Percentiles rank a stretch among this genome's conserved stretches.
Evolutionary conservation across 257 asterid genomes (phyloP).

Genomic region (Ballota nigra): DNA sequence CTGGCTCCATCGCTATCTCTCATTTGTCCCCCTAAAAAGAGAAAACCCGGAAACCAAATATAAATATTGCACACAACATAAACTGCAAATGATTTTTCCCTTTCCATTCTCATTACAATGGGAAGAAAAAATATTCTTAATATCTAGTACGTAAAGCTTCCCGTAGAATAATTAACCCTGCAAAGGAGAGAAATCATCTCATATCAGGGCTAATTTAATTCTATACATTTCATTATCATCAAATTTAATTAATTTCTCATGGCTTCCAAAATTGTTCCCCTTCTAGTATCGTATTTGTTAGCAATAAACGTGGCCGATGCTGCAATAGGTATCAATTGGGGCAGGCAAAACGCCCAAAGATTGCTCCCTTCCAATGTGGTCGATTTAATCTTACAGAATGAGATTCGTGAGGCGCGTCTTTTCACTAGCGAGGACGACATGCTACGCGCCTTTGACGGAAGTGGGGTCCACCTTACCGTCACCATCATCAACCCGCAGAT

Average conservation of each 20-base stretch:
- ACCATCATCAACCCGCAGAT: fast-evolving
- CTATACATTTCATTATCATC: too few species aligned
- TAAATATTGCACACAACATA: not conserved
- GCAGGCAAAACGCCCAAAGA: conserved; percentile 21
- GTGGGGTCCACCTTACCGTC: conserved; percentile 23
- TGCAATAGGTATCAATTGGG: conserved; percentile 30
- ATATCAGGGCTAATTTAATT: not conserved
- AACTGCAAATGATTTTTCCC: not conserved
- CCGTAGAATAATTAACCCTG: not conserved
- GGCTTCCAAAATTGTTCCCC: not conserved
- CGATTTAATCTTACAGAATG: conserved; percentile 34
- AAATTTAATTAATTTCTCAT: too few species aligned
- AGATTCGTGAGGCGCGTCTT: conserved; percentile 14
- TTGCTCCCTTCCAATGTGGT: conserved; percentile 35
- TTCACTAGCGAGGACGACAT: conserved; percentile 1
- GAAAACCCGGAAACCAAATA: not conserved
- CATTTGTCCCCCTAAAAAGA: not conserved
- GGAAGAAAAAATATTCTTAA: not conserved
- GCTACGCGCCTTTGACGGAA: conserved; percentile 24
- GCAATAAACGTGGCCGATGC: not conserved
- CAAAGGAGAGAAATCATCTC: conserved; percentile 2
- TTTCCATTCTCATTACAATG: not conserved
- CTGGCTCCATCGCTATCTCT: not conserved
- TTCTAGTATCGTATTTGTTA: not conserved
- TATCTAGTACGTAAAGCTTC: not conserved